Conservation (phyloP, 1,284 basidiomycete species). For the Hypsizygus ulmarius region DNA sequence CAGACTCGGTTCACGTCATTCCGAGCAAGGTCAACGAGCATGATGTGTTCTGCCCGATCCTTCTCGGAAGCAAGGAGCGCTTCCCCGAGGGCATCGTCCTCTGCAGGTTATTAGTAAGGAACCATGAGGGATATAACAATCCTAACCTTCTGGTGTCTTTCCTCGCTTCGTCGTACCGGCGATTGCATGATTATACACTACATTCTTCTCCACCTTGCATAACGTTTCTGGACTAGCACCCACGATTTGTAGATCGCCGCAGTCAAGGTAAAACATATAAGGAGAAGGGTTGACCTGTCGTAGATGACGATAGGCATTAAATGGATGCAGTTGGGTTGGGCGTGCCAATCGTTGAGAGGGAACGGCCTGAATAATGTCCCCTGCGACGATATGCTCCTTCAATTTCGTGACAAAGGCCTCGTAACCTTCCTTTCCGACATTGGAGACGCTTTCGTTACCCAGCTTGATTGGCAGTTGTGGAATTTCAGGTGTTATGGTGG, state of each 20-base stretch:
- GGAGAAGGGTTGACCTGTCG: slow-evolving; percentile 96
- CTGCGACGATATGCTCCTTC: slow-evolving; percentile 92
- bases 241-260: slow-evolving; percentile 89
- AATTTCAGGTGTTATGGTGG: slow-evolving; percentile 61
- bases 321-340: slow-evolving; percentile 89
- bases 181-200: slow-evolving; percentile 97
- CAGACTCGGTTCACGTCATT: slow-evolving; percentile 99
- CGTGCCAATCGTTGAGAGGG: slow-evolving; percentile 90
- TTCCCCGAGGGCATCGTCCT: slow-evolving; percentile 81
- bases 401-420: slow-evolving; percentile 89
- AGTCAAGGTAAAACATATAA: slow-evolving; percentile 99
- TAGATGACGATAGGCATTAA: slow-evolving; percentile 94
- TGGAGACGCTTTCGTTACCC: slow-evolving; percentile 76
- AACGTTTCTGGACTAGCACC: slow-evolving; percentile 98
- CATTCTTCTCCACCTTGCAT: slow-evolving; percentile 91
- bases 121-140: slow-evolving; percentile 7
- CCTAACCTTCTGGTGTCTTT: slow-evolving; percentile 77
- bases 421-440: slow-evolving; percentile 94
- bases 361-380: slow-evolving; percentile 99
- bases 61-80: slow-evolving; percentile 85
- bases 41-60: slow-evolving; percentile 97
- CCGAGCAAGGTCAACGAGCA: slow-evolving; percentile 98
- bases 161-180: slow-evolving; percentile 94
- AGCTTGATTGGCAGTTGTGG: slow-evolving; percentile 67
- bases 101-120: slow-evolving; percentile 38